Base-by-base conservation (phyloP, 345 rosid species). In the Melastoma malabathricum region DNA sequence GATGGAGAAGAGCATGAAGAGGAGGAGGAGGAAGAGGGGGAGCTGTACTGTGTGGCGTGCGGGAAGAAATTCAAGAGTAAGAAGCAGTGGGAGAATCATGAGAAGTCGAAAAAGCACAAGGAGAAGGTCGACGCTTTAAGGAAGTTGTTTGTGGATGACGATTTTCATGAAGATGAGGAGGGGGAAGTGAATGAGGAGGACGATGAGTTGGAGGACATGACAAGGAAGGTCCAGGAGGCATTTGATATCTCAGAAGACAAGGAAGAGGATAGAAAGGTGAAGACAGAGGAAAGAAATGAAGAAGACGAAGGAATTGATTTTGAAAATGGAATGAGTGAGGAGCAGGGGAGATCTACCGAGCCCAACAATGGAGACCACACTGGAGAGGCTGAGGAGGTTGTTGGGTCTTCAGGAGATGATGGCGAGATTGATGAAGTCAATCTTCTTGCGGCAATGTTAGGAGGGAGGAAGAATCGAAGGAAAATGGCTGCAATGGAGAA, bases 51-150 rank as follows among this genome's bases (percentile, higher is more conserved):
- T 41, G 78, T 87, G 50, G 86, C 64, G 6, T 92, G 98, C 59
- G 68, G 95, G 54, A 92, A 92, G 74, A 92, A 84, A 65, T 92
- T 92, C 27, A 87, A 87, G 71, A 84, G 95, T 52, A 84, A 92
- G 64, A 84, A 87, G 73, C 97, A 92, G 59, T 92, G 97, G 97
- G 77, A 77, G 71, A 92, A 87, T 72, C 97, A 92, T 9, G 97
- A 92, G 71, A 96, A 84, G 76, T 92, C 97, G 0, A 84, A 84
- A 82, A 92, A 92, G 83, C 98, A 92, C 17, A 84, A 76, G 76
- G 97, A 92, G 77, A 87, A 75, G 74, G 81, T 92, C 45, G 95
- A 81, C 0, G 74, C 79, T 65, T 77, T 86, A 72, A 79, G 82
- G 72, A 76, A 82, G 48, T 55, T 77, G 0, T 78, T 82, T 59